Evolutionary conservation across 148 eudicot genomes (phyloP).

Genomic region (Vaccinium corymbosum): DNA sequence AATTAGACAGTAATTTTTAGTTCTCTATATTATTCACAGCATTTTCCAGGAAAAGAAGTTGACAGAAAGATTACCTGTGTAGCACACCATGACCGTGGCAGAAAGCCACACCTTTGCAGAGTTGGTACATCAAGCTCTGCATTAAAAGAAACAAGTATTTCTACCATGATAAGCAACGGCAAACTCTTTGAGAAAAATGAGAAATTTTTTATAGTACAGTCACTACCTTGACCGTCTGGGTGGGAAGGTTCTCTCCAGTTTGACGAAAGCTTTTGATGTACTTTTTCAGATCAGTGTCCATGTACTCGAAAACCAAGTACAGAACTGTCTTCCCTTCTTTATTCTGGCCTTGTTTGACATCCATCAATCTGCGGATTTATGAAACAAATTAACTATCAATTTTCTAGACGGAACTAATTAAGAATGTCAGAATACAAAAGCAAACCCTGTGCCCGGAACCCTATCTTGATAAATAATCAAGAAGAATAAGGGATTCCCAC

Average conservation of each 20-base stretch:
- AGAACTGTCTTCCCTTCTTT: slow-evolving; percentile 93
- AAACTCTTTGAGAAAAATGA: not conserved
- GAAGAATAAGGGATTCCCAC: not conserved
- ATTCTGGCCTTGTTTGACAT: slow-evolving; percentile 91
- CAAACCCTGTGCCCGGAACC: not conserved
- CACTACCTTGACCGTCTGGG: slow-evolving; percentile 58
- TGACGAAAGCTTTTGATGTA: slow-evolving; percentile 72
- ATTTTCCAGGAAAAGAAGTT: not conserved
- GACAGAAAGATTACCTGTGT: slow-evolving; percentile 48
- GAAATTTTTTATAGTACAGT: not conserved
- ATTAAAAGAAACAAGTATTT: slow-evolving; percentile 11
- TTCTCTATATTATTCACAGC: no score
- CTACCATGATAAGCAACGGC: not conserved
- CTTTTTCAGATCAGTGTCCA: slow-evolving; percentile 95
- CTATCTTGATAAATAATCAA: not conserved
- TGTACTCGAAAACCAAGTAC: slow-evolving; percentile 93
- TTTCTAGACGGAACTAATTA: not conserved
- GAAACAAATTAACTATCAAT: not conserved
- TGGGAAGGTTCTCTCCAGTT: slow-evolving; percentile 51
- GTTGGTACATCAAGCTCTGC: slow-evolving; percentile 94
- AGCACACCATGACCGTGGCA: slow-evolving; percentile 93
- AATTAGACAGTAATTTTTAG: not conserved
- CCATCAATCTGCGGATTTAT: slow-evolving; percentile 56
- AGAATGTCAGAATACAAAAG: not conserved
- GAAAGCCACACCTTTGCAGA: slow-evolving; percentile 95